Conservation (phyloP, 140 eudicot genomes). For the Senecio squalidus region DNA sequence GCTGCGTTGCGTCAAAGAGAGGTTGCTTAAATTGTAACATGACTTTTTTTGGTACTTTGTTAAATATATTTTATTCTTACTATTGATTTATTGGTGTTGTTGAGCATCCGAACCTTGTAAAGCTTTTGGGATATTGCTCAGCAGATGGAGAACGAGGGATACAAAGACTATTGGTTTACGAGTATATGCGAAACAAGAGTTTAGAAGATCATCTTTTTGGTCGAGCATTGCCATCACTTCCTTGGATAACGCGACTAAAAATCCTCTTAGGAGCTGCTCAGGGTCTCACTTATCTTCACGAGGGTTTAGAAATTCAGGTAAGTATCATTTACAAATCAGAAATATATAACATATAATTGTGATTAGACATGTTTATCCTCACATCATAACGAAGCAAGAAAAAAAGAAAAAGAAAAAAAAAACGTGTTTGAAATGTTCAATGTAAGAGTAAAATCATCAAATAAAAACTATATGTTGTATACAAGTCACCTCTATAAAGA, state of each 20-base stretch:
- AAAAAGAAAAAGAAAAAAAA: too few relatives aligned
- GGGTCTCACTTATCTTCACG: slow-evolving; percentile 58
- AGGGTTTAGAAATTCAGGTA: slow-evolving; percentile 83
- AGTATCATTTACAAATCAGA: neutral
- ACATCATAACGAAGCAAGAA: neutral
- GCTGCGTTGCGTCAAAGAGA: too few relatives aligned
- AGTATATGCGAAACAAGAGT: slow-evolving; percentile 71
- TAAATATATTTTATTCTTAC: too few relatives aligned
- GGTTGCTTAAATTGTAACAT: too few relatives aligned
- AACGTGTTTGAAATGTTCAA: neutral
- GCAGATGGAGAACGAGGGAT: slow-evolving; percentile 74
- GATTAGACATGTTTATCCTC: neutral
- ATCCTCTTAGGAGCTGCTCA: slow-evolving; percentile 77
- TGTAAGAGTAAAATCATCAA: neutral
- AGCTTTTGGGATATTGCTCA: too few relatives aligned
- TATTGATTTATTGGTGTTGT: too few relatives aligned
- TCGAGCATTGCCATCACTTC: slow-evolving; percentile 34
- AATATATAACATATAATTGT: too few relatives aligned
- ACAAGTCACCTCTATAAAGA: neutral
- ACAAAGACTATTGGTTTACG: slow-evolving; percentile 79
- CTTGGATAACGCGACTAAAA: slow-evolving; percentile 56
- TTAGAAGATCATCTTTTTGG: slow-evolving; percentile 77
- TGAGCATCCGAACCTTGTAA: too few relatives aligned
- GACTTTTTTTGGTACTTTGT: too few relatives aligned
- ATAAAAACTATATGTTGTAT: neutral